Evolutionary conservation across 148 eudicot genomes (phyloP).

Genomic region (Vaccinium myrtillus): DNA sequence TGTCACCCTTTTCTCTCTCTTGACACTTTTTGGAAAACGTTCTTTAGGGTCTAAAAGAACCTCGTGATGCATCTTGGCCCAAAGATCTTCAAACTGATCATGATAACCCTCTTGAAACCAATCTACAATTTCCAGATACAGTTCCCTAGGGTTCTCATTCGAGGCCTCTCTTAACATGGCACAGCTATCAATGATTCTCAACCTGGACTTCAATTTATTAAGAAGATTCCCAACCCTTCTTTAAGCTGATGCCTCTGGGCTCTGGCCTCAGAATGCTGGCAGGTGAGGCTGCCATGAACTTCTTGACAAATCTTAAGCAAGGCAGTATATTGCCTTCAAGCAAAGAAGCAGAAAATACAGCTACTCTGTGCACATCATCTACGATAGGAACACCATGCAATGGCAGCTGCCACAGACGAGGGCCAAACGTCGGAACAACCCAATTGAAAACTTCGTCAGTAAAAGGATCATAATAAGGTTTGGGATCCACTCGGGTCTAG

Average conservation of each 20-base stretch:
- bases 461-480: slow-evolving; percentile 57
- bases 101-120: slow-evolving; percentile 63
- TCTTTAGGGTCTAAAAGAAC: slow-evolving; percentile 38
- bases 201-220: slow-evolving; percentile 42
- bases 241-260: slow-evolving; percentile 59
- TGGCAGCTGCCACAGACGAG: slow-evolving; percentile 70
- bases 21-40: slow-evolving; percentile 32
- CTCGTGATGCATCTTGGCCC: slow-evolving; percentile 65
- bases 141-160: slow-evolving; percentile 47
- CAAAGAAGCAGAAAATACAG: slow-evolving; percentile 65
- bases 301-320: slow-evolving; percentile 51
- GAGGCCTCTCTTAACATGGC: slow-evolving; percentile 42
- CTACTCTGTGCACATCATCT: slow-evolving; percentile 45
- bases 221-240: slow-evolving; percentile 75
- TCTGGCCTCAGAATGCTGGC: slow-evolving; percentile 62
- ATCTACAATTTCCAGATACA: slow-evolving; percentile 58
- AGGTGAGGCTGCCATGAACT: slow-evolving; percentile 57
- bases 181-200: slow-evolving; percentile 57
- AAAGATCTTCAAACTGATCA: slow-evolving; percentile 46
- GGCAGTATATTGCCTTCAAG: slow-evolving; percentile 84
- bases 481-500: slow-evolving; percentile 39
- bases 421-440: slow-evolving; percentile 65
- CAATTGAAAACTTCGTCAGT: slow-evolving; percentile 58
- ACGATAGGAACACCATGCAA: slow-evolving; percentile 46
- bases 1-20: slow-evolving; percentile 19